Evolutionary conservation across 257 asterid genomes (phyloP).

Genomic region (Sherardia arvensis): DNA sequence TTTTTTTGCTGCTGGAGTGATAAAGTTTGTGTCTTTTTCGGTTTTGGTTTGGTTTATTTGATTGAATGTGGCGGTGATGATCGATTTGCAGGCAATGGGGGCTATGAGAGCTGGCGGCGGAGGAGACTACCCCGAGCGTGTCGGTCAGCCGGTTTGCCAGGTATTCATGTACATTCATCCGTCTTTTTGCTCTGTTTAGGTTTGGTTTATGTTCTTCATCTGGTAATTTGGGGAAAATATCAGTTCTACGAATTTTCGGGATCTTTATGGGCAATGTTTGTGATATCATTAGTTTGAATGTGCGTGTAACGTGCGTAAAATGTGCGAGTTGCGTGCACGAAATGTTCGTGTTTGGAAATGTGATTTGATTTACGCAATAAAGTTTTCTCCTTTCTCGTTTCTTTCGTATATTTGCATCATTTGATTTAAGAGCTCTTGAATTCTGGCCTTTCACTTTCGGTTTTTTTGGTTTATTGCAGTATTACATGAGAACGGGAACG

Average conservation of each 20-base stretch:
- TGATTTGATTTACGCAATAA: neutral
- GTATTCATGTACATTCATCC: conserved; percentile 19
- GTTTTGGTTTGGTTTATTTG: conserved; percentile 23
- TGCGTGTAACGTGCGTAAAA: neutral
- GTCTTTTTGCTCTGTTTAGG: neutral
- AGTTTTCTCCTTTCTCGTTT: neutral
- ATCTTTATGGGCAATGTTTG: no score
- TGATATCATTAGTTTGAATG: neutral
- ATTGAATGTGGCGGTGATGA: conserved; percentile 10
- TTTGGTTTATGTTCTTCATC: neutral
- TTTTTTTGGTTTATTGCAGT: conserved; percentile 31
- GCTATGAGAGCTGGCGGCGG: conserved; percentile 53
- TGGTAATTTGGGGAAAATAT: no score
- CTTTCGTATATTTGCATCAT: neutral
- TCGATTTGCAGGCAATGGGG: conserved; percentile 49
- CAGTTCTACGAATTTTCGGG: no score
- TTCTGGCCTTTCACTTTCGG: neutral
- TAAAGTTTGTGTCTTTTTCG: conserved; percentile 14
- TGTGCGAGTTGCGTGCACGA: no score
- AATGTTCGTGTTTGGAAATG: neutral
- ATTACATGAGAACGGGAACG: conserved; percentile 83
- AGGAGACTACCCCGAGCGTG: conserved; percentile 70
- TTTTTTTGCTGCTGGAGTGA: conserved; percentile 5
- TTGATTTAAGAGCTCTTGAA: neutral
- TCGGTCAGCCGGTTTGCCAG: conserved; percentile 78